Evolutionary conservation across 2,329 filamentous ascomycete species (phyloP), one percentile per base, ranked within the genome.

Genomic region (Calonectria multiphialidica): DNA sequence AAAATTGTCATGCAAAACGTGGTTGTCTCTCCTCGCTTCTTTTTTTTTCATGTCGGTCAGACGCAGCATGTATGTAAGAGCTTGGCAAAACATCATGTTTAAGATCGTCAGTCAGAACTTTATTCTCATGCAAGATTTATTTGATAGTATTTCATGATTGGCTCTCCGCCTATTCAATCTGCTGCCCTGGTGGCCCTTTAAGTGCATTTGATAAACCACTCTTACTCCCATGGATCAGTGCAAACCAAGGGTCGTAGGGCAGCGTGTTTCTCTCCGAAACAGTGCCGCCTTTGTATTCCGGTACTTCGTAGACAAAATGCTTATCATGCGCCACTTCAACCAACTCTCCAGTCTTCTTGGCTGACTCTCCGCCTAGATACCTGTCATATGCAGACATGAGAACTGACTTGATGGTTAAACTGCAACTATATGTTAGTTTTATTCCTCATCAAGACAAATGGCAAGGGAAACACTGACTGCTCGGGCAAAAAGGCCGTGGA

Each of bases 261-360:
- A 69, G 25, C 0, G 66, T 64, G 35, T 69, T 69, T 44, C 66
- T 53, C 30, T 57, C 35, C 12, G 66, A 69, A 45, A 57, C 66
- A 33, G 55, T 47, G 7, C 66, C 66, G 18, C 66, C 66, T 28
- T 69, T 69, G 57, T 63, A 55, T 35, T 69, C 66, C 1, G 66
- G 57, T 8, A 69, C 66, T 21, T 69, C 66, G 45, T 69, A 69
- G 66, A 63, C 47, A 45, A 69, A 69, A n/a, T 57, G 66, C 57
- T 64, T 69, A 25, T 69, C 66, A 18, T 69, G 66, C 6, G 66
- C 66, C 6, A 69, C 66, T 37, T 69, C 66, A 6, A 69, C 57
- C 23, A 69, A 23, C 16, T 69, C 66, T 2, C 66, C 66, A 6
- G 66, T 69, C 13, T 57, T 53, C 18, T 64, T 37, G 10, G 6